Evolutionary conservation across 2,329 filamentous ascomycete genomes (phyloP).

Genomic region (Diaporthe citriasiana): DNA sequence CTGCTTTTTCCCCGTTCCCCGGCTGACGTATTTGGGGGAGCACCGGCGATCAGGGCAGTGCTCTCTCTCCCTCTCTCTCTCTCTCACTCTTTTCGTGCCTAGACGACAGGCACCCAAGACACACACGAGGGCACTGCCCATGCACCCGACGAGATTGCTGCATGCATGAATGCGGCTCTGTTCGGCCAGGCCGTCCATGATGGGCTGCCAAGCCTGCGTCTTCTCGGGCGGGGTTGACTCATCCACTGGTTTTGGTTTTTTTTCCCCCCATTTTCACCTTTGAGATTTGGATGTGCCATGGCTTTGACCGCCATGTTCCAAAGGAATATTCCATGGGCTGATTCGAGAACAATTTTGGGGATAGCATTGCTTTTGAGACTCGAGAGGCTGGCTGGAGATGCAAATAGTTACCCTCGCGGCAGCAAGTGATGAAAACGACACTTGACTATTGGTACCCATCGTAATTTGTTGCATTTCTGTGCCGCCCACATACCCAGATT

Average conservation of each 20-base stretch:
- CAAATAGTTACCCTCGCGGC: neutral
- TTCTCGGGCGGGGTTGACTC: neutral
- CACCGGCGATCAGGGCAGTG: too few species aligned
- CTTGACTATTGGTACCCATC: neutral
- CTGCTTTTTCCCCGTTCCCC: neutral
- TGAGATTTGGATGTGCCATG: neutral
- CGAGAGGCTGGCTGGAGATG: too few species aligned
- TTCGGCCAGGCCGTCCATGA: neutral
- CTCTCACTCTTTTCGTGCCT: neutral
- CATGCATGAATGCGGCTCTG: constrained; percentile 18
- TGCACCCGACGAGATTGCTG: neutral
- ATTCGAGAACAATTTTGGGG: neutral
- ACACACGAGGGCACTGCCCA: neutral
- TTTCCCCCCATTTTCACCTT: neutral
- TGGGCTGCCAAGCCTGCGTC: neutral
- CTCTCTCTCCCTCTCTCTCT: too few species aligned
- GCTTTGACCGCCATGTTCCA: neutral
- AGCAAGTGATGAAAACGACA: neutral
- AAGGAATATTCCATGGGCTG: too few species aligned
- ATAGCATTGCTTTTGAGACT: neutral
- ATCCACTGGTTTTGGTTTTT: neutral
- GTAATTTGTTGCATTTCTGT: neutral
- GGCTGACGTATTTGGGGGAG: neutral
- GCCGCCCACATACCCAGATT: neutral
- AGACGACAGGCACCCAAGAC: constrained; percentile 9